phyloP scores from a whole-genome alignment of 805 yeast genomes.

The Kurtzmaniella fragi region DNA sequence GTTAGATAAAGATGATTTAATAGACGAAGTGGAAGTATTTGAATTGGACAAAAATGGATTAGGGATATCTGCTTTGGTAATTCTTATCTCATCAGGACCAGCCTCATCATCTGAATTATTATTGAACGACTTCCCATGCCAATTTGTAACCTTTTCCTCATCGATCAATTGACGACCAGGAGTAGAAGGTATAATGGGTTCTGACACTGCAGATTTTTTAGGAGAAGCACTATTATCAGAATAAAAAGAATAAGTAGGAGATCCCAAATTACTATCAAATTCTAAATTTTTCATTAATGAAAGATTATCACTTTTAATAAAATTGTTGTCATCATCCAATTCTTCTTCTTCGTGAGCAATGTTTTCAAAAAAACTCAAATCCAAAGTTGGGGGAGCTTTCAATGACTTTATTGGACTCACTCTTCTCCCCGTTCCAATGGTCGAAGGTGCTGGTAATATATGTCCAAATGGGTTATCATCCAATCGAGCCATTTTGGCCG shows the following conservation, averaged over 20 bases:
- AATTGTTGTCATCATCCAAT: neutral
- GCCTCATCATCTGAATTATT: conserved; percentile 27
- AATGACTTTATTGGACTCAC: conserved; percentile 6
- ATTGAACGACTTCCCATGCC: conserved; percentile 33
- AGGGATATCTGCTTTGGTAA: conserved; percentile 6
- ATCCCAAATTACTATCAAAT: too few species aligned
- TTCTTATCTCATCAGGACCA: conserved; percentile 7
- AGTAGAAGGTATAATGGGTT: conserved; percentile 16
- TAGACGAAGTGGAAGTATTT: neutral
- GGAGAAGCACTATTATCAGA: too few species aligned
- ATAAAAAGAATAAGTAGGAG: too few species aligned
- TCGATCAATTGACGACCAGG: conserved; percentile 28
- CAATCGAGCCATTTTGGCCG: neutral
- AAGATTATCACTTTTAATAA: too few species aligned
- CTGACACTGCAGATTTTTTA: too few species aligned
- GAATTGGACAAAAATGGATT: conserved; percentile 20
- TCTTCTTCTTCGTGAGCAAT: conserved; percentile 4
- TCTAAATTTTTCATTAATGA: too few species aligned
- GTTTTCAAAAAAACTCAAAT: conserved; percentile 5
- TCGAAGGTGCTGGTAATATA: conserved; percentile 33
- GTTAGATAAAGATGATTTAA: neutral
- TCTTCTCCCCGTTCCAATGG: conserved; percentile 33
- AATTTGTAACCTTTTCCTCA: conserved; percentile 26
- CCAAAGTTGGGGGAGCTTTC: conserved; percentile 7
- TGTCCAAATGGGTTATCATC: conserved; percentile 15